These are phyloP conservation scores for Epichloe sp. DNA, from an alignment of 2,329 filamentous ascomycete genomes.

Conservation along the genomic window DNA sequence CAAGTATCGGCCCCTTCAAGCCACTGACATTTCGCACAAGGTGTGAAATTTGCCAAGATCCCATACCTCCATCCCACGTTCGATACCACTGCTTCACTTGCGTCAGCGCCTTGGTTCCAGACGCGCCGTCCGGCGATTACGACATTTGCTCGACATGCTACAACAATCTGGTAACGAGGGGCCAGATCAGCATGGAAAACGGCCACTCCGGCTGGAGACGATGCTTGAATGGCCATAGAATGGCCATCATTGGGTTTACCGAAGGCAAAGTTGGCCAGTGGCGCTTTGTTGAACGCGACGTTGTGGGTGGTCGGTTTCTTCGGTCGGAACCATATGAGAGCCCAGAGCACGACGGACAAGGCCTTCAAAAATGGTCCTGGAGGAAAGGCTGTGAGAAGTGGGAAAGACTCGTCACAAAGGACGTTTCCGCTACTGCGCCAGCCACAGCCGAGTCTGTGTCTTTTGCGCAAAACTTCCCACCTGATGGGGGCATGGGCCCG, in stretches of 20 bases:
- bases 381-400: conserved; percentile 24
- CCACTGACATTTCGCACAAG: conserved; percentile 59
- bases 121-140: conserved; percentile 57
- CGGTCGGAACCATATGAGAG: conserved; percentile 40
- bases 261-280: conserved; percentile 53
- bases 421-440: conserved; percentile 34
- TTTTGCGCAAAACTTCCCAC: conserved; percentile 42
- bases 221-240: conserved; percentile 69
- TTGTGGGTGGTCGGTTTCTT: conserved; percentile 65
- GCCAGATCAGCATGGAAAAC: conserved; percentile 60
- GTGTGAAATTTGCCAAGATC: conserved; percentile 65
- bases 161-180: conserved; percentile 45
- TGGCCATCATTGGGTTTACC: conserved; percentile 68
- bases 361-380: conserved; percentile 41
- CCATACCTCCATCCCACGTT: conserved; percentile 55
- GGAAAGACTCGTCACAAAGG: conserved; percentile 35
- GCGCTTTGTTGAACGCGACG: conserved; percentile 53
- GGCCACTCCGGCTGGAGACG: conserved; percentile 72
- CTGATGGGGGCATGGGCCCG: conserved; percentile 60
- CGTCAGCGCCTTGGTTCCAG: conserved; percentile 35
- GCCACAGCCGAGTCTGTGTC: conserved; percentile 14
- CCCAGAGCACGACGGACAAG: conserved; percentile 18
- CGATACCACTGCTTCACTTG: conserved; percentile 75
- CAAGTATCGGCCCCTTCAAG: conserved; percentile 43
- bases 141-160: conserved; percentile 78